phyloP scores from a whole-genome alignment of 2,329 filamentous ascomycete species.

The Pseudogymnoascus sp. region DNA sequence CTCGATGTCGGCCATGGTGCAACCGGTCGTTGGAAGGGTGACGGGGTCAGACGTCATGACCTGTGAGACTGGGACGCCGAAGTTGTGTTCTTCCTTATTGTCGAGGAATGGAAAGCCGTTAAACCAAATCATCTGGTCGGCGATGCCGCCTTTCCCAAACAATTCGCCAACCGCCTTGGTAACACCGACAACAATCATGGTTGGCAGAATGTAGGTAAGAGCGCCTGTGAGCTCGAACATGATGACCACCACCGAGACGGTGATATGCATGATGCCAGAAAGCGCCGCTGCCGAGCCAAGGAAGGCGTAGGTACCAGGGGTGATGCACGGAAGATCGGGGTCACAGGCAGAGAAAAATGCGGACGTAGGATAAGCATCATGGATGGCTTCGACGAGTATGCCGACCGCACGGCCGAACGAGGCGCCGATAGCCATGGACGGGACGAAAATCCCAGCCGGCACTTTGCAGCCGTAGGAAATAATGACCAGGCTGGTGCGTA shows the following conservation, averaged over 20 bases:
- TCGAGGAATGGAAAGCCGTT: slow-evolving; percentile 95
- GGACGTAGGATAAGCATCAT: slow-evolving; percentile 74
- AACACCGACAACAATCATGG: slow-evolving; percentile 97
- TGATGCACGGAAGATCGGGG: slow-evolving; percentile 91
- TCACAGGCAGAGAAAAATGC: slow-evolving; percentile 82
- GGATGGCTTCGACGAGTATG: slow-evolving; percentile 81
- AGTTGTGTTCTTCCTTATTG: slow-evolving; percentile 94
- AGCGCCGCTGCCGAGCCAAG: slow-evolving; percentile 85
- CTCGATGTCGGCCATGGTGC: slow-evolving; percentile 70
- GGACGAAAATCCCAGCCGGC: slow-evolving; percentile 93
- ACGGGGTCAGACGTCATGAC: slow-evolving; percentile 77
- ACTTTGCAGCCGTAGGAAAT: slow-evolving; percentile 98
- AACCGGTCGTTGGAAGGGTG: slow-evolving; percentile 63
- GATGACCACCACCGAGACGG: slow-evolving; percentile 92
- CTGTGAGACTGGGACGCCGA: slow-evolving; percentile 84
- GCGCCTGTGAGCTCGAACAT: slow-evolving; percentile 99
- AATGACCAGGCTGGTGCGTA: slow-evolving; percentile 79
- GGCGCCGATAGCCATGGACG: slow-evolving; percentile 94
- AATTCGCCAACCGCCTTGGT: slow-evolving; percentile 88
- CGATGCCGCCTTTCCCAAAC: slow-evolving; percentile 93
- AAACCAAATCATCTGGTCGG: slow-evolving; percentile 98
- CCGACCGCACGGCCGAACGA: slow-evolving; percentile 91
- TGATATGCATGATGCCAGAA: slow-evolving; percentile 97
- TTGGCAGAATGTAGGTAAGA: slow-evolving; percentile 90
- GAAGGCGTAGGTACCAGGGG: slow-evolving; percentile 93